Evolutionary conservation across 192 early-diverging fungal genomes (phyloP), one percentile per base, ranked within the genome.

Genomic region (Backusella luteola): DNA sequence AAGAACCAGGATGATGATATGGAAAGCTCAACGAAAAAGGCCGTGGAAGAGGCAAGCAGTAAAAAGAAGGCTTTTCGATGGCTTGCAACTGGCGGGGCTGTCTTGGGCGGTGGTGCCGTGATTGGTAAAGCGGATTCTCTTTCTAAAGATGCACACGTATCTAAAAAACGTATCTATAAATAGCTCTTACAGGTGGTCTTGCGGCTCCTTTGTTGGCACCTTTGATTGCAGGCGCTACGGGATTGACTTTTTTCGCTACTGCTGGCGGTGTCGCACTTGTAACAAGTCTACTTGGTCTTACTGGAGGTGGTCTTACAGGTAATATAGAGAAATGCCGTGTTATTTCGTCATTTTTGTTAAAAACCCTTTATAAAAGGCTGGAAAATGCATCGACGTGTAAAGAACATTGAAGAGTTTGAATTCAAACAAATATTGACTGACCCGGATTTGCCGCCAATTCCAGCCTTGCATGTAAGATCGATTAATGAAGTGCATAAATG

Each of bases 171-270:
- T 7, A 32, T 46, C 12, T 11, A 42, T 23, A 14, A 44, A 41
- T 59, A 81, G 80, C 80, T 11, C 67, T 84, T 73, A 84, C 83
- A 8, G 79, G 81, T 52, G 76, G 81, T 67, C 66, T 84, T 21
- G 89, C 89, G 19, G 87, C 89, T 14, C 89, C 89, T 19, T 44
- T 90, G 12, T 84, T 90, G 6, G 89, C 86, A 17, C 84, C 84
- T 52, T 75, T 85, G 1, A 78, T 88, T 34, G 81, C 66, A 11
- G 80, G 80, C 8, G 32, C 85, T 0, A 85, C 87, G n/a, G 89
- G 89, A 39, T 86, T 85, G 17, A 80, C 85, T 0, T 85, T 88
- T 26, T 73, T 90, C 32, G 84, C 85, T n/a, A 85, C 87, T 8
- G 84, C 87, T 35, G 87, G 84, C 1, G 87, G 85, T 32, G 81